Conservation (phyloP, 225 moss, liverwort and hornwort species). For the Neckera pumila region DNA sequence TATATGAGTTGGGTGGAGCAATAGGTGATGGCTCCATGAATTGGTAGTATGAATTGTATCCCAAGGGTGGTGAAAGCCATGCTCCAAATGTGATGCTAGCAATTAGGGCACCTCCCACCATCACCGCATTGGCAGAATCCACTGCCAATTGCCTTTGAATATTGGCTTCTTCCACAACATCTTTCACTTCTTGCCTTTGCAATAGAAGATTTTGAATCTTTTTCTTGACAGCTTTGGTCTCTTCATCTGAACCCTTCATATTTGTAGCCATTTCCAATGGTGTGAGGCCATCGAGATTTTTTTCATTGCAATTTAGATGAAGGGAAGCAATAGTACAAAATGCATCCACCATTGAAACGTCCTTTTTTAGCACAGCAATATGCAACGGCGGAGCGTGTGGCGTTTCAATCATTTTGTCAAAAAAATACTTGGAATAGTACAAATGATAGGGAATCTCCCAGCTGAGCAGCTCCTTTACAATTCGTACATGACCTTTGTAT, state of each 20-base stretch:
- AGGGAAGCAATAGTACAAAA: not conserved
- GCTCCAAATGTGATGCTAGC: not conserved
- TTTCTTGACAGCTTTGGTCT: accelerated
- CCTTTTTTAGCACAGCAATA: not conserved
- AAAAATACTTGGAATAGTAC: not conserved
- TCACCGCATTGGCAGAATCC: not conserved
- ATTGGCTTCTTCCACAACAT: not conserved
- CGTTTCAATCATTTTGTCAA: not conserved
- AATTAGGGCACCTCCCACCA: not conserved
- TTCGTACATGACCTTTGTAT: not conserved
- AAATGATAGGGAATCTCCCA: not conserved
- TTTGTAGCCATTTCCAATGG: not conserved
- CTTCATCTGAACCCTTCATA: not conserved
- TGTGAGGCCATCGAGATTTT: not conserved
- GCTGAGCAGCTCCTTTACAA: not conserved
- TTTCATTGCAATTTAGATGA: not conserved
- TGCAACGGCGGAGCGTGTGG: not conserved
- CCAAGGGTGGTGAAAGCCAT: not conserved
- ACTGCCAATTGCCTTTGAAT: not conserved
- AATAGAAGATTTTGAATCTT: not conserved
- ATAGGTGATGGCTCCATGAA: accelerated
- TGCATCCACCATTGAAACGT: not conserved
- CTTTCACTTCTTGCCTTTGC: not conserved
- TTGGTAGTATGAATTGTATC: not conserved
- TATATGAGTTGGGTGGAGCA: not conserved